Evolutionary conservation across 2,329 filamentous ascomycete genomes (phyloP), one percentile per base, ranked within the genome.

Genomic region (Gremmenia infestans): DNA sequence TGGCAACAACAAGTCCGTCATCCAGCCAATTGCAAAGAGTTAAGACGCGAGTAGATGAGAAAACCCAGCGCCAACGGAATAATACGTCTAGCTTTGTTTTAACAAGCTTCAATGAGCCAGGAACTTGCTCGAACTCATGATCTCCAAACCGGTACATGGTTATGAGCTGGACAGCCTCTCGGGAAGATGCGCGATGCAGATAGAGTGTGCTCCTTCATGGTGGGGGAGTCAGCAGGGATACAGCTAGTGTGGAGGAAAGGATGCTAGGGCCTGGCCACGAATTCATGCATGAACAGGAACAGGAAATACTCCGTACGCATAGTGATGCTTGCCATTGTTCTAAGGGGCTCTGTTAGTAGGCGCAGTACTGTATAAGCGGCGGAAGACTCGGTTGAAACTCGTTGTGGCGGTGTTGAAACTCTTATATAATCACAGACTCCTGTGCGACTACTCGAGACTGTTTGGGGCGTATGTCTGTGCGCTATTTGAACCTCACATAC

Each of bases 11-110:
- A 65, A 61, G 65, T 58, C 59, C 59, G 59, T 68, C 63, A 60
- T 62, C 59, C 57, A 63, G 64, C 66, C 67, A 70, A 72, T 76
- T 74, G 77, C 77, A 32, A 74, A 70, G 71, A 73, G 59, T 65
- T 66, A 63, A 65, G 63, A 67, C 60, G 63, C 60, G 60, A 62
- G 53, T 28, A 58, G 57, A 60, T 53, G 59, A 50, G 56, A 58
- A 57, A 57, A 57, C 46, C 58, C 8, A 64, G 59, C 62, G 60
- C 56, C 63, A 62, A 64, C 65, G 64, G 67, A 60, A 63, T 48
- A 60, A 64, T 65, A 69, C 66, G 60, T 68, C 62, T 65, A 63
- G 58, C 56, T 56, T 51, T 64, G 63, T 32, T 63, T 61, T 63
- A 54, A 54, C 49, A 53, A 61, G 53, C 53, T 59, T 59, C 54